phyloP scores from a whole-genome alignment of 192 early-diverging fungal genomes.

The Coemansia sp. region DNA sequence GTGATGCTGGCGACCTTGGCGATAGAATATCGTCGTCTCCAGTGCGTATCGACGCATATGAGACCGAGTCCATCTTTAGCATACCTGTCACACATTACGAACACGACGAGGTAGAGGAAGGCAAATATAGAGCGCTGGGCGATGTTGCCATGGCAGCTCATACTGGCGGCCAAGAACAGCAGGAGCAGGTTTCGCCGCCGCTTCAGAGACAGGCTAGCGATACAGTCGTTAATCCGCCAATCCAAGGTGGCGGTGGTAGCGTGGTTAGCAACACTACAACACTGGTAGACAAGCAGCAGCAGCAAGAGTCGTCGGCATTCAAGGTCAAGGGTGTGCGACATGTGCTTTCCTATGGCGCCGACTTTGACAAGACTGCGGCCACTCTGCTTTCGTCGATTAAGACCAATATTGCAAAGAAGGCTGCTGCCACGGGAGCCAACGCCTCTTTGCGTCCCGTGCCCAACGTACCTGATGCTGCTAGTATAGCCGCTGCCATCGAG shows the following conservation, averaged over 20 bases:
- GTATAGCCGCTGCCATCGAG: conserved; percentile 52
- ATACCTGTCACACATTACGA: not conserved
- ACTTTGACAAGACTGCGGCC: conserved; percentile 54
- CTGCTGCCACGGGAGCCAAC: conserved; percentile 3
- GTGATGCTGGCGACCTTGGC: conserved; percentile 1
- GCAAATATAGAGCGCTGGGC: not conserved
- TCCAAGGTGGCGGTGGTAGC: not conserved
- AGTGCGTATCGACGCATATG: conserved; percentile 39
- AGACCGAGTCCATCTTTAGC: conserved; percentile 28
- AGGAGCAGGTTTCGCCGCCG: not conserved
- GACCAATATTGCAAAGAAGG: conserved; percentile 43
- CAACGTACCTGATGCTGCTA: conserved; percentile 19
- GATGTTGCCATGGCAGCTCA: not conserved
- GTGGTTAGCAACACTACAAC: not conserved
- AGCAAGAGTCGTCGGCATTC: conserved; percentile 31
- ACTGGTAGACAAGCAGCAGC: conserved; percentile 10
- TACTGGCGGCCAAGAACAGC: not conserved
- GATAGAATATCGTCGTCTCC: conserved; percentile 3
- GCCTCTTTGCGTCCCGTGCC: conserved; percentile 17
- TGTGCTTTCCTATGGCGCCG: conserved; percentile 45
- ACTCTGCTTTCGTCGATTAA: conserved; percentile 54
- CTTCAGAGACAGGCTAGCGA: not conserved
- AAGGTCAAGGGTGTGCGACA: conserved; percentile 53
- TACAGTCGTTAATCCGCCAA: not conserved
- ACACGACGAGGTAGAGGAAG: not conserved